Percentiles rank a stretch among this genome's conserved stretches.
phyloP scores from a whole-genome alignment of 352 stramenopile genomes.

The Phytophthora sp. region DNA sequence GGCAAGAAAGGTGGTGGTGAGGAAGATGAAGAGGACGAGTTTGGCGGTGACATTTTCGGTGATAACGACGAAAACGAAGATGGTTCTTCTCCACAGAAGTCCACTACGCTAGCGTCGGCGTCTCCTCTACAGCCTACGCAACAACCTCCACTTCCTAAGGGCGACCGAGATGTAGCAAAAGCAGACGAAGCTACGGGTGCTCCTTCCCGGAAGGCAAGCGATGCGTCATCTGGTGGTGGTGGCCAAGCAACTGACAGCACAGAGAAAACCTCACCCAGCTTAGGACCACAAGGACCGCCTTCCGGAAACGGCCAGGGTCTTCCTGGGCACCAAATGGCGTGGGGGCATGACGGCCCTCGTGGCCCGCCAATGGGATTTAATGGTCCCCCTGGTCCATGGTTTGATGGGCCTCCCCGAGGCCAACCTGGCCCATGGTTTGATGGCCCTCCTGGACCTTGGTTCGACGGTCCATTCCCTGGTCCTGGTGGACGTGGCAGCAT shows the following conservation, averaged over 20 bases:
- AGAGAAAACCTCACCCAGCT: constrained; percentile 29
- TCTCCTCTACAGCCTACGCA: constrained; percentile 40
- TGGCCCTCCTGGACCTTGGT: constrained; percentile 74
- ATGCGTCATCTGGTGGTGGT: constrained; percentile 28
- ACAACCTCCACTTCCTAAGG: constrained; percentile 51
- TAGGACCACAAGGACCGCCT: constrained; percentile 35
- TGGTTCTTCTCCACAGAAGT: constrained; percentile 27
- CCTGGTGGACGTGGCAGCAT: constrained; percentile 43
- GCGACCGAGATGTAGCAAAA: constrained; percentile 13
- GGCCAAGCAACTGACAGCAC: constrained; percentile 26
- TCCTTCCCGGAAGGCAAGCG: constrained; percentile 28
- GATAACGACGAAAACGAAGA: constrained; percentile 63
- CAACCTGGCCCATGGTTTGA: constrained; percentile 81
- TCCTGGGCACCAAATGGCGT: constrained; percentile 36
- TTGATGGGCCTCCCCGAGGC: constrained; percentile 61
- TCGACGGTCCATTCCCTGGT: constrained; percentile 76
- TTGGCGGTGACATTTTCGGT: constrained; percentile 86
- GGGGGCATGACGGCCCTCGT: constrained; percentile 46
- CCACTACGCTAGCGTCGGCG: constrained; percentile 12
- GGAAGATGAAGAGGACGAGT: constrained; percentile 85
- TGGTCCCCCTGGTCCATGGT: constrained; percentile 66
- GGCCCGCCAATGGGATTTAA: constrained; percentile 62
- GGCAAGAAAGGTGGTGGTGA: constrained; percentile 73
- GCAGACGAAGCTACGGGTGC: constrained; percentile 9
- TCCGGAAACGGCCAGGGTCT: constrained; percentile 38